These are phyloP conservation scores for Hamamelis virginiana DNA, from an alignment of 164 flowering plant genomes.

Conservation along the genomic window DNA sequence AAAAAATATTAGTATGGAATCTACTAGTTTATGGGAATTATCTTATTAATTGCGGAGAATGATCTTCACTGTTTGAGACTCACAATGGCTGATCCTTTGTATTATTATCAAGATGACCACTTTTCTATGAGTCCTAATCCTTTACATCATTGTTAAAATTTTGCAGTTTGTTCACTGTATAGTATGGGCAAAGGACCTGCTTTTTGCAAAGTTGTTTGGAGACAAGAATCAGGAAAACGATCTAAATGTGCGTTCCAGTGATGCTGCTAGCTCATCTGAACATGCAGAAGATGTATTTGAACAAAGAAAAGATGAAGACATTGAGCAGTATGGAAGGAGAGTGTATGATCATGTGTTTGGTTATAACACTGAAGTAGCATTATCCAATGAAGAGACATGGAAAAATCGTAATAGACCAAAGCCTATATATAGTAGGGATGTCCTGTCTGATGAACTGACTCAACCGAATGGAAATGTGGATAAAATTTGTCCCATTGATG, in stretches of 20 bases:
- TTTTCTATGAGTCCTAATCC: constrained; percentile 2
- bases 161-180: constrained; percentile 98
- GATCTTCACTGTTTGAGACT: not conserved
- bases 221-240: constrained; percentile 94
- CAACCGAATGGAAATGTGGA: constrained; percentile 60
- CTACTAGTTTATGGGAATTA: too few relatives aligned
- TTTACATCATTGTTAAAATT: constrained; percentile 12
- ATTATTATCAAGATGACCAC: not conserved
- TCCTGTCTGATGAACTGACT: constrained; percentile 35
- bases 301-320: constrained; percentile 61
- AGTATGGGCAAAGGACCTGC: constrained; percentile 99
- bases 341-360: constrained; percentile 98
- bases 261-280: constrained; percentile 63
- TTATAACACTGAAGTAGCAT: constrained; percentile 83
- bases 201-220: constrained; percentile 91
- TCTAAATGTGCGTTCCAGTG: constrained; percentile 79
- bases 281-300: constrained; percentile 77
- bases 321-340: constrained; percentile 78
- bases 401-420: constrained; percentile 78
- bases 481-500: constrained; percentile 29
- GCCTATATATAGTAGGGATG: constrained; percentile 74
- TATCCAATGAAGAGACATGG: constrained; percentile 95
- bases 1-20: too few relatives aligned
- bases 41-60: too few relatives aligned
- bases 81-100: not conserved